Conservation (phyloP, 352 stramenopile species). For the Phytophthora pini region DNA sequence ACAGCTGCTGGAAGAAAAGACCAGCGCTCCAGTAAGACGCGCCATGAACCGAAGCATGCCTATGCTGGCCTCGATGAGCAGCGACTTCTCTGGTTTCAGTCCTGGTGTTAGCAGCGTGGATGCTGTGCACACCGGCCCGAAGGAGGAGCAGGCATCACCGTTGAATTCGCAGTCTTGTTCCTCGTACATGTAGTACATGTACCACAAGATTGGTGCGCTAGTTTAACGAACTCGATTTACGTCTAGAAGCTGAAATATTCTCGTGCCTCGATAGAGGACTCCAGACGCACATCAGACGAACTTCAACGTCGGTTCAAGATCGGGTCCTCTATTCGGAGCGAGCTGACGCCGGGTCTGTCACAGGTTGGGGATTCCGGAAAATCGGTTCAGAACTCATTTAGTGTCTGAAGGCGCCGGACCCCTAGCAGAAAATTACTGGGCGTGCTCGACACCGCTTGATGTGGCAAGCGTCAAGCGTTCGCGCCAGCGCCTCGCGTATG, state of each 20-base stretch:
- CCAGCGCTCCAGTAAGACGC: constrained; percentile 1
- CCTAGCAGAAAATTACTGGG: too few species aligned
- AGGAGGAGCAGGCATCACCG: background rate
- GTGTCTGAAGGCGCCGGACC: too few species aligned
- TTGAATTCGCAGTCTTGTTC: constrained; percentile 8
- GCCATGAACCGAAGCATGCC: constrained; percentile 22
- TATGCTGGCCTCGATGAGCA: constrained; percentile 27
- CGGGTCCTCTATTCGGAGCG: constrained; percentile 18
- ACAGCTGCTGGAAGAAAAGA: constrained; percentile 18
- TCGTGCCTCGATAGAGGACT: too few species aligned
- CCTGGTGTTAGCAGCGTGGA: constrained; percentile 5
- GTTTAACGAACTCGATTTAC: too few species aligned
- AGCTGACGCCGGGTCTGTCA: constrained; percentile 3
- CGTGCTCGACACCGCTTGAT: too few species aligned
- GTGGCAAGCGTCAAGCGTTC: background rate
- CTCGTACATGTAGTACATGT: constrained; percentile 9
- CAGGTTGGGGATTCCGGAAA: constrained; percentile 10
- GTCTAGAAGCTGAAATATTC: too few species aligned
- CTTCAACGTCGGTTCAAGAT: constrained; percentile 19
- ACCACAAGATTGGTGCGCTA: too few species aligned
- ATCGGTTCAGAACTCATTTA: constrained; percentile 5
- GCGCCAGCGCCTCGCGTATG: background rate
- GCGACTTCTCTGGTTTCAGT: constrained; percentile 18
- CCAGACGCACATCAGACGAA: too few species aligned
- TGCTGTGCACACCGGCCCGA: constrained; percentile 3